These are phyloP conservation scores for Sanghuangporus baumii DNA, from an alignment of 1,284 basidiomycete genomes.

Conservation along the genomic window DNA sequence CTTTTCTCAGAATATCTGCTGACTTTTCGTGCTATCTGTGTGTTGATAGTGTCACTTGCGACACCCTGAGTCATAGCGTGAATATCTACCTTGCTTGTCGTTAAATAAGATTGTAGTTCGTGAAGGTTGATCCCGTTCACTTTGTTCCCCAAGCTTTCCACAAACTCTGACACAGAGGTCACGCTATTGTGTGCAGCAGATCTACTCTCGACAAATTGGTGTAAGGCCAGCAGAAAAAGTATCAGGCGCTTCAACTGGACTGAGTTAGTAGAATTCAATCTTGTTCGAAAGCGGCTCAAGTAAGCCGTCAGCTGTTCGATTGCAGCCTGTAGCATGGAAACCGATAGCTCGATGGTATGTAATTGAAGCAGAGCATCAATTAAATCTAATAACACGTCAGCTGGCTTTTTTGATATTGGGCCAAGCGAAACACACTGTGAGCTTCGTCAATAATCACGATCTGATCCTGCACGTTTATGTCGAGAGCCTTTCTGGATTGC, in stretches of 20 bases:
- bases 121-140: slow-evolving; percentile 75
- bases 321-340: slow-evolving; percentile 55
- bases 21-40: slow-evolving; percentile 66
- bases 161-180: slow-evolving; percentile 59
- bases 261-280: slow-evolving; percentile 70
- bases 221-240: slow-evolving; percentile 64
- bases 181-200: slow-evolving; percentile 36
- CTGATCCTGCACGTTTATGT: slow-evolving; percentile 78
- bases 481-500: slow-evolving; percentile 80
- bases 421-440: slow-evolving; percentile 61
- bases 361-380: slow-evolving; percentile 86
- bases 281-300: slow-evolving; percentile 70
- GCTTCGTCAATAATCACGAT: slow-evolving; percentile 95
- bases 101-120: slow-evolving; percentile 81
- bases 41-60: slow-evolving; percentile 2
- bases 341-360: slow-evolving; percentile 70
- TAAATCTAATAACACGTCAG: slow-evolving; percentile 48
- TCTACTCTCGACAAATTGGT: slow-evolving; percentile 44
- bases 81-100: slow-evolving; percentile 73
- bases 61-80: slow-evolving; percentile 28
- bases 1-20: slow-evolving; percentile 75
- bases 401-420: background rate
- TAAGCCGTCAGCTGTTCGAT: slow-evolving; percentile 79
- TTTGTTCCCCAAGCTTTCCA: slow-evolving; percentile 61
- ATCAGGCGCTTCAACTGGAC: slow-evolving; percentile 79